A percentile compares a stretch with the other conserved stretches of the same genome.
Evolutionary conservation across 805 yeast species (phyloP).

Genomic region (Suhomyces tanzawaensis): DNA sequence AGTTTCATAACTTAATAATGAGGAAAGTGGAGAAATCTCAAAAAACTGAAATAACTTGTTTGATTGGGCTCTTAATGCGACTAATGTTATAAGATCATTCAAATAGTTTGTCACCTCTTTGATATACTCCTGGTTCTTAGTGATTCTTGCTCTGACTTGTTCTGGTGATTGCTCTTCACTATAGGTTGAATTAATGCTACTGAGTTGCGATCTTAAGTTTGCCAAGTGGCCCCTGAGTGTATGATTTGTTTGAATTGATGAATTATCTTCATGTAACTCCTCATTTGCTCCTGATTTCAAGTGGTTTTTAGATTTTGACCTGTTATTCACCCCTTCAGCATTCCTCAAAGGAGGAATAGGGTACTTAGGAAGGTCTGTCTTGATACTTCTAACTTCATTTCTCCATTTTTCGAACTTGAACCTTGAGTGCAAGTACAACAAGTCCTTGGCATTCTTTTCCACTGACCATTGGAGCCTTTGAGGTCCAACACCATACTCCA

Average conservation of each 20-base stretch:
- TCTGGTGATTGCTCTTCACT: constrained; percentile 29
- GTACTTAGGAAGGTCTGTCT: constrained; percentile 44
- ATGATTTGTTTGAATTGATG: constrained; percentile 16
- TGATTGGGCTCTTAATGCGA: constrained; percentile 75
- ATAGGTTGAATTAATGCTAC: constrained; percentile 22
- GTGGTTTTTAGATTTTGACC: background rate
- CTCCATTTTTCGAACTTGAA: constrained; percentile 50
- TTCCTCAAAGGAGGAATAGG: constrained; percentile 40
- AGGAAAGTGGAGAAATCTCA: constrained; percentile 86
- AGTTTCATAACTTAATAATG: constrained; percentile 76
- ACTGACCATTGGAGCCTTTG: constrained; percentile 79
- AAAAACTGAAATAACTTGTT: constrained; percentile 81
- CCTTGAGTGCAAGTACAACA: constrained; percentile 66
- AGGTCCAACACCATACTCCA: constrained; percentile 89
- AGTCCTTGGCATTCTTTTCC: constrained; percentile 66
- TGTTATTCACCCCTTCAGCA: constrained; percentile 1
- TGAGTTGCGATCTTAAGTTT: constrained; percentile 29
- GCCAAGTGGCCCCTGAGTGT: constrained; percentile 26
- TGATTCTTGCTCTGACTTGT: constrained; percentile 20
- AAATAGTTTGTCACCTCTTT: constrained; percentile 64
- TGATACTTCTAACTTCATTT: constrained; percentile 29
- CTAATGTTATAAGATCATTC: constrained; percentile 52
- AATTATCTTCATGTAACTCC: constrained; percentile 14
- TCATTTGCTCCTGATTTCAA: background rate
- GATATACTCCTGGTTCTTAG: constrained; percentile 38